A percentile compares a stretch with the other conserved stretches of the same genome.
These are phyloP conservation scores for Sugiyamaella japonica DNA, from an alignment of 1,139 yeast species.

Conservation along the genomic window DNA sequence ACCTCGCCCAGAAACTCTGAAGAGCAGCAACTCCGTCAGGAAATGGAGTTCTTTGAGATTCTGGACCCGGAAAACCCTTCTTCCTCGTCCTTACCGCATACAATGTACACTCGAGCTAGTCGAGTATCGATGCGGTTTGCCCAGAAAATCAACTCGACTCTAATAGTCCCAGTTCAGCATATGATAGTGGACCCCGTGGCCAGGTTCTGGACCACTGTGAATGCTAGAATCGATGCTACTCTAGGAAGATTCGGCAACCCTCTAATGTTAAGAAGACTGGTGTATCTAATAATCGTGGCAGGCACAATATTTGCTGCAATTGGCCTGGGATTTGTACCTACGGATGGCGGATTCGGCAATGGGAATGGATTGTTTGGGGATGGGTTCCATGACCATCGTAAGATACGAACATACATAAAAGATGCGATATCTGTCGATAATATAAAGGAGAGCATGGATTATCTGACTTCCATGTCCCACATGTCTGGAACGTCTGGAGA, in stretches of 20 bases:
- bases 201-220: conserved; percentile 52
- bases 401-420: conserved; percentile 51
- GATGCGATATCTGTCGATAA: conserved; percentile 55
- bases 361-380: conserved; percentile 48
- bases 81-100: conserved; percentile 17
- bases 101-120: conserved; percentile 32
- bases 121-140: conserved; percentile 34
- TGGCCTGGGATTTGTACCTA: conserved; percentile 50
- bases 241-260: conserved; percentile 80
- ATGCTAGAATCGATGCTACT: conserved; percentile 53
- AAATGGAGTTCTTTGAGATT: conserved; percentile 47
- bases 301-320: conserved; percentile 58
- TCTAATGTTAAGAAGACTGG: conserved; percentile 70
- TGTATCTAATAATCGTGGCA: conserved; percentile 68
- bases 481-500: conserved; percentile 88
- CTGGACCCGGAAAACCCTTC: conserved; percentile 38
- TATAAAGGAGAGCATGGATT: conserved; percentile 70
- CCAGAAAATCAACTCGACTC: conserved; percentile 45
- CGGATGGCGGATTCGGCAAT: conserved; percentile 43
- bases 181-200: conserved; percentile 68
- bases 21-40: conserved; percentile 28
- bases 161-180: conserved; percentile 54
- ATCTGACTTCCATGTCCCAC: conserved; percentile 81
- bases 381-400: conserved; percentile 60
- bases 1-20: neutral